Conservation (phyloP, 805 yeast genomes). For the Metschnikowia amazonensis region DNA sequence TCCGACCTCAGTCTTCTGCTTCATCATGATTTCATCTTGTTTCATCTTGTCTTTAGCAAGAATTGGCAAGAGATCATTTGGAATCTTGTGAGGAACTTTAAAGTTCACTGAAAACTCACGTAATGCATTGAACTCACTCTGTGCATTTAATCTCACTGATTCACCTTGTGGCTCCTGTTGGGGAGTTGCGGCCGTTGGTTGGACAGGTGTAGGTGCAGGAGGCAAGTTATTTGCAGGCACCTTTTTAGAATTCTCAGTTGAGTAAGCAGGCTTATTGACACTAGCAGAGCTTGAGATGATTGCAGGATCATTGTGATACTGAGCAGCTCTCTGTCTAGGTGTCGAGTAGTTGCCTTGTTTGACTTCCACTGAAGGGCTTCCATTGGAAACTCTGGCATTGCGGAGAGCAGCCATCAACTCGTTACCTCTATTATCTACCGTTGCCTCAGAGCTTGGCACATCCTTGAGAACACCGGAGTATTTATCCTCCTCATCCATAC, state of each 20-base stretch:
- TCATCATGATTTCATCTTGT: conserved; percentile 56
- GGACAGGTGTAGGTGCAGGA: conserved; percentile 10
- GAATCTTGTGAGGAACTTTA: conserved; percentile 60
- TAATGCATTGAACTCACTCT: conserved; percentile 64
- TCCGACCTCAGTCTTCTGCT: conserved; percentile 21
- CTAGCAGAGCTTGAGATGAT: conserved; percentile 53
- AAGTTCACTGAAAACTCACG: conserved; percentile 78
- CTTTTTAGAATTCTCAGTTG: background rate
- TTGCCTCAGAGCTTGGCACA: background rate
- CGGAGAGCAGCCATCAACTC: conserved; percentile 48
- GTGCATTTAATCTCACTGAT: conserved; percentile 44
- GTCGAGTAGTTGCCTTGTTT: conserved; percentile 46
- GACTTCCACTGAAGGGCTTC: conserved; percentile 16
- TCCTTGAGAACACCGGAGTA: conserved; percentile 68
- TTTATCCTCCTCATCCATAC: conserved; percentile 92
- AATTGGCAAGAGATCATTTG: conserved; percentile 66
- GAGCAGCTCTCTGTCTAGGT: conserved; percentile 53
- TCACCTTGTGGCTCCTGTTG: conserved; percentile 25
- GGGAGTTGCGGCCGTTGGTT: conserved; percentile 5
- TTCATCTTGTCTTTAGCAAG: conserved; percentile 63
- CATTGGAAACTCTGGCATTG: conserved; percentile 25
- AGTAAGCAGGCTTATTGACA: conserved; percentile 15
- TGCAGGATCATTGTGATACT: conserved; percentile 60
- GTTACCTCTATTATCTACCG: conserved; percentile 53
- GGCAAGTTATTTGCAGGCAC: conserved; percentile 16